Evolutionary conservation across 2,329 filamentous ascomycete species (phyloP).

Genomic region (Neonectria coccinea): DNA sequence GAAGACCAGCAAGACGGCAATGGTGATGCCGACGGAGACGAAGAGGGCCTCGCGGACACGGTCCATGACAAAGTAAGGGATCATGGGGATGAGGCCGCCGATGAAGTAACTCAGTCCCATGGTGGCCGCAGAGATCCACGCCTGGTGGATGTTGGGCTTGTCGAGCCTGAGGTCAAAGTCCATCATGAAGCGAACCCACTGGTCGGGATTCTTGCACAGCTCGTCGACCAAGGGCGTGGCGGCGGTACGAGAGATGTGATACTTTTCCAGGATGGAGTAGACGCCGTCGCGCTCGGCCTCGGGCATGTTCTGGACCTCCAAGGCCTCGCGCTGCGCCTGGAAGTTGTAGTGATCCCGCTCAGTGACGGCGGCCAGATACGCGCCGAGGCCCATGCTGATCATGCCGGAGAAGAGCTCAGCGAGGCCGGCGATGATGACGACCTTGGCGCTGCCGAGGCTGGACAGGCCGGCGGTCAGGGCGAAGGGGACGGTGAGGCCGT

Average conservation of each 20-base stretch:
- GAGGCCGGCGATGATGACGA: constrained; percentile 78
- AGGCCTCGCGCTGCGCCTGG: constrained; percentile 59
- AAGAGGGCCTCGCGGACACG: constrained; percentile 63
- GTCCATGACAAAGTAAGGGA: constrained; percentile 74
- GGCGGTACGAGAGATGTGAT: constrained; percentile 59
- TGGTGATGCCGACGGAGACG: constrained; percentile 70
- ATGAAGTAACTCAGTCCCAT: constrained; percentile 78
- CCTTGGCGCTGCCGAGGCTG: constrained; percentile 71
- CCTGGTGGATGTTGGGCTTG: constrained; percentile 56
- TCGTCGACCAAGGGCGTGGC: constrained; percentile 61
- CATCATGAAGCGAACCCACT: constrained; percentile 70
- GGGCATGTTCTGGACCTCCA: constrained; percentile 57
- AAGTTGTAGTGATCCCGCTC: constrained; percentile 65
- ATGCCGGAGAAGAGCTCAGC: constrained; percentile 81
- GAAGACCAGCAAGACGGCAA: constrained; percentile 70
- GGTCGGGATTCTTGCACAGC: constrained; percentile 60
- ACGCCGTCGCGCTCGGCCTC: constrained; percentile 60
- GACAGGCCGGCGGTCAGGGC: constrained; percentile 81
- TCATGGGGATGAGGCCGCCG: constrained; percentile 76
- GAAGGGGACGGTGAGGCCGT: constrained; percentile 84
- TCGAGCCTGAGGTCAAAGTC: constrained; percentile 66
- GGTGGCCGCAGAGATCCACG: constrained; percentile 70
- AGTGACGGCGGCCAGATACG: constrained; percentile 74
- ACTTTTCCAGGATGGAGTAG: constrained; percentile 63
- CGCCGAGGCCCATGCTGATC: constrained; percentile 82